These are phyloP conservation scores for Saccharomyces paradoxus DNA, from an alignment of 805 yeast species.

Conservation along the genomic window DNA sequence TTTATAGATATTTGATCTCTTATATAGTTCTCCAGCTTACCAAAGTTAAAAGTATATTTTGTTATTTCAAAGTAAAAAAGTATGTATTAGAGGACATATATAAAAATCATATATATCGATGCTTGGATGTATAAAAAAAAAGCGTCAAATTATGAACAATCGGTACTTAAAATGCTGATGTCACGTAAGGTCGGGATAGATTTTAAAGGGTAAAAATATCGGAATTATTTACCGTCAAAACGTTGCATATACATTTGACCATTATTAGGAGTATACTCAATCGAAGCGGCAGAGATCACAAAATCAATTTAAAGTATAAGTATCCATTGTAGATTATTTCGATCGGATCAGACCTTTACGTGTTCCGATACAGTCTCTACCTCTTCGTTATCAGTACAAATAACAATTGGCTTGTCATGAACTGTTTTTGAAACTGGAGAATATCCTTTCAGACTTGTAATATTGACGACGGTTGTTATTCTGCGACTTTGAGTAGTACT, in stretches of 20 bases:
- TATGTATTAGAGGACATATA: background rate
- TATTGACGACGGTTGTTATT: background rate
- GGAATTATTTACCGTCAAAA: background rate
- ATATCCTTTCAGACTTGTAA: background rate
- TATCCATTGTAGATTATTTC: background rate
- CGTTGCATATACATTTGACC: too few relatives aligned
- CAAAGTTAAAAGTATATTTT: background rate
- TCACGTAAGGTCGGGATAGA: background rate
- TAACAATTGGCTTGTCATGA: constrained; percentile 1
- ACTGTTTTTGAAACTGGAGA: background rate
- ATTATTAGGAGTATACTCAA: too few relatives aligned
- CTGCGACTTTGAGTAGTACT: background rate
- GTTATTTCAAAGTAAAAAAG: background rate
- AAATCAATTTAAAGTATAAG: background rate
- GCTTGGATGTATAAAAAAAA: background rate
- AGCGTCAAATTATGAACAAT: background rate
- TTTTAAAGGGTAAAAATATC: background rate
- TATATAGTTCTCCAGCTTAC: background rate
- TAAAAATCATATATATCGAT: background rate
- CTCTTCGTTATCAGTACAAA: constrained; percentile 23
- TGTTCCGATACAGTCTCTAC: constrained; percentile 23
- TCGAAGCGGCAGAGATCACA: too few relatives aligned
- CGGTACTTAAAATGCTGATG: background rate
- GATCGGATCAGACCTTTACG: constrained; percentile 13
- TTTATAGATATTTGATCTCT: background rate